phyloP scores from a whole-genome alignment of 2,329 filamentous ascomycete genomes.

The Trichoderma sp. region DNA sequence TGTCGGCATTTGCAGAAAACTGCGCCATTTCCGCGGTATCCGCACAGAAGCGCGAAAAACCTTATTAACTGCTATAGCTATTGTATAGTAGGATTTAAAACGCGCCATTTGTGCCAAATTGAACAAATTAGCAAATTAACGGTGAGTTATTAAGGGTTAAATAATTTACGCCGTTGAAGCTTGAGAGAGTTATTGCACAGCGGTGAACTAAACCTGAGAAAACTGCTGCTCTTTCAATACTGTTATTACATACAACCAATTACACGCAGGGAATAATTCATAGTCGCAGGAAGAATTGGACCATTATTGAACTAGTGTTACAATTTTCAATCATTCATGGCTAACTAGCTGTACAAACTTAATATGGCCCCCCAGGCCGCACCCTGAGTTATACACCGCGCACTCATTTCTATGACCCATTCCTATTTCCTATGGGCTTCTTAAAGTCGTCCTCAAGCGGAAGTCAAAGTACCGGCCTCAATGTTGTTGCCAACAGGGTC shows the following conservation, averaged over 20 bases:
- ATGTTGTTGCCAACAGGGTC: conserved; percentile 54
- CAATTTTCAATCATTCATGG: not conserved
- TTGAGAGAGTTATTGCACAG: not conserved
- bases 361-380: not conserved
- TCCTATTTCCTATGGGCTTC: not conserved
- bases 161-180: not conserved
- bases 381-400: not conserved
- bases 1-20: conserved; percentile 4
- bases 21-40: conserved; percentile 26
- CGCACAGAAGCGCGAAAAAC: not conserved
- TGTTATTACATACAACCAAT: not conserved
- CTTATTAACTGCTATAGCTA: no score
- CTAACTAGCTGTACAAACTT: not conserved
- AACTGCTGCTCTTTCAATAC: not conserved
- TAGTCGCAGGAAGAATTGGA: no score
- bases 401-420: not conserved
- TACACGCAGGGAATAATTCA: not conserved
- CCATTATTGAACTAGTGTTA: not conserved
- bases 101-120: not conserved
- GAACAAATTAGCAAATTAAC: not conserved
- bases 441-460: conserved; percentile 37
- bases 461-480: conserved; percentile 39
- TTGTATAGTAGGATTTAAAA: not conserved
- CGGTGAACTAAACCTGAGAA: no score
- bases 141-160: not conserved